Evolutionary conservation across 768 basidiomycete genomes (phyloP).

Genomic region (Kwoniella dejecticola): DNA sequence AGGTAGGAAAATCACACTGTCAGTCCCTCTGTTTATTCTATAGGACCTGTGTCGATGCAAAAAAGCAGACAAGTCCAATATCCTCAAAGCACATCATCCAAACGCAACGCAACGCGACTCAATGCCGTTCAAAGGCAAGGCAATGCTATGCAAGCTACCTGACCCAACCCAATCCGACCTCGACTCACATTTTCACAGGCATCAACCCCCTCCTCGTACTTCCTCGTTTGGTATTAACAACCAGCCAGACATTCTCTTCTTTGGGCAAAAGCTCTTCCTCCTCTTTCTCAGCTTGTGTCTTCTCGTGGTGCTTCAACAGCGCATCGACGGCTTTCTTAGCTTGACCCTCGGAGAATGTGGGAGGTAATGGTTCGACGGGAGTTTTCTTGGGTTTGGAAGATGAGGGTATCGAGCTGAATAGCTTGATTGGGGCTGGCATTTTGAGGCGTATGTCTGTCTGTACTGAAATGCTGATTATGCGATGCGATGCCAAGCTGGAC

Average conservation of each 20-base stretch:
- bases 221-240: constrained; percentile 81
- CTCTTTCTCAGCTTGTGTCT: constrained; percentile 66
- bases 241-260: constrained; percentile 87
- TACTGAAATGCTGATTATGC: neutral
- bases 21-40: too few species aligned
- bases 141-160: neutral
- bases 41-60: too few species aligned
- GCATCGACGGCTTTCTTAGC: constrained; percentile 77
- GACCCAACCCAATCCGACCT: too few species aligned
- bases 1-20: too few species aligned
- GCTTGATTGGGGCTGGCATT: constrained; percentile 21
- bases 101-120: too few species aligned
- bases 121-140: too few species aligned
- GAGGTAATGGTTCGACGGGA: constrained; percentile 29
- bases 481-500: too few species aligned
- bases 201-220: constrained; percentile 73
- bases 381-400: constrained; percentile 16
- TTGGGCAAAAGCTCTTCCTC: constrained; percentile 68
- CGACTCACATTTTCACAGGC: constrained; percentile 77
- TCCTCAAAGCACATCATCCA: too few species aligned
- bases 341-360: constrained; percentile 66
- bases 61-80: too few species aligned
- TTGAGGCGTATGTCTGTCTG: too few species aligned
- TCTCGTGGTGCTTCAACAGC: constrained; percentile 69
- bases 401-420: constrained; percentile 12